Evolutionary conservation across 129 eudicot species (phyloP).

Genomic region (Apium graveolens): DNA sequence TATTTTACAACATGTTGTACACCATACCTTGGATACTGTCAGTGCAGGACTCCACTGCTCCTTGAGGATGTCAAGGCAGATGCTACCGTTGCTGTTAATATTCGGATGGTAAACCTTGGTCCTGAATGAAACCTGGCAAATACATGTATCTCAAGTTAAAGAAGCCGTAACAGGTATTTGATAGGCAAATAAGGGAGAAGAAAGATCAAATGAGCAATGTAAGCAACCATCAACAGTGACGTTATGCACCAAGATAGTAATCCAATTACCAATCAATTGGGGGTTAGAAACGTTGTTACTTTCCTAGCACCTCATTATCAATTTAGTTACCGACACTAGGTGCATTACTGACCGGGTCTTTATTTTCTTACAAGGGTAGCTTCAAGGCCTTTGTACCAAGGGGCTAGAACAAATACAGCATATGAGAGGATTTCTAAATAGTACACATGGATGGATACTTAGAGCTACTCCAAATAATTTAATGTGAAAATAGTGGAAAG

Average conservation of each 20-base stretch:
- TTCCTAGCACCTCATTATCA: background rate
- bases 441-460: too few species aligned
- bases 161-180: background rate
- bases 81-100: slow-evolving; percentile 76
- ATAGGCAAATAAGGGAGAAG: background rate
- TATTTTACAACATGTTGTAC: background rate
- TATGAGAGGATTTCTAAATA: too few species aligned
- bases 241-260: too few species aligned
- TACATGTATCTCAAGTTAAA: background rate
- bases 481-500: too few species aligned
- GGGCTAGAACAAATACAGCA: too few species aligned
- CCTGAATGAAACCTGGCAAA: slow-evolving; percentile 52
- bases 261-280: background rate
- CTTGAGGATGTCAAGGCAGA: slow-evolving; percentile 72
- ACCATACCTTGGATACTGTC: slow-evolving; percentile 60
- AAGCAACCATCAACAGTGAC: background rate
- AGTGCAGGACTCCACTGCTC: slow-evolving; percentile 91
- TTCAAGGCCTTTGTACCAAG: background rate
- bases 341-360: too few species aligned
- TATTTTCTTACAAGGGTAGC: background rate
- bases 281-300: background rate
- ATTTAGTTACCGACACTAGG: background rate
- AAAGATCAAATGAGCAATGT: too few species aligned
- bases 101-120: slow-evolving; percentile 79
- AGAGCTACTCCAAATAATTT: too few species aligned